Percentiles rank a stretch among this genome's conserved stretches.
phyloP scores from a whole-genome alignment of 768 basidiomycete genomes.

The Trichaptum fuscoviolaceum region DNA sequence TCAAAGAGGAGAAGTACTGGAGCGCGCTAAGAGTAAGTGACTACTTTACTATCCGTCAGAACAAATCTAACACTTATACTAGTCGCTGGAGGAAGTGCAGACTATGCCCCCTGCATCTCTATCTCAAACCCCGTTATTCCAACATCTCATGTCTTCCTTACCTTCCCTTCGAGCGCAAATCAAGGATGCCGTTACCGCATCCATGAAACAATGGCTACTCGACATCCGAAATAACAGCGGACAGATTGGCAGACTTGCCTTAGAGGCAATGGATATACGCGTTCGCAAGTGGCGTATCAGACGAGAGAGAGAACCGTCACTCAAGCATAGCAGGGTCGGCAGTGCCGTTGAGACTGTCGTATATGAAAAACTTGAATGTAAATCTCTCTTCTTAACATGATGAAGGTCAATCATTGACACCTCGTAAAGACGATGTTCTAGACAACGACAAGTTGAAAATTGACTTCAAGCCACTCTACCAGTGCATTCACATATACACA shows the following conservation, averaged over 20 bases:
- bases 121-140: constrained; percentile 89
- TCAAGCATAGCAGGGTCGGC: constrained; percentile 74
- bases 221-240: constrained; percentile 89
- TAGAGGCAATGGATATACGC: constrained; percentile 85
- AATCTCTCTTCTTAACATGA: constrained; percentile 25
- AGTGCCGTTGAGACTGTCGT: constrained; percentile 90
- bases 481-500: constrained; percentile 96
- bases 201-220: constrained; percentile 94
- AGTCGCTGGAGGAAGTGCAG: constrained; percentile 96
- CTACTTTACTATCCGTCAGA: constrained; percentile 17
- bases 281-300: constrained; percentile 77
- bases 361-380: constrained; percentile 92
- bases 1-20: constrained; percentile 92
- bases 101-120: constrained; percentile 84
- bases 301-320: constrained; percentile 78
- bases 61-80: constrained; percentile 20
- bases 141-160: constrained; percentile 84
- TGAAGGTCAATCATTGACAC: constrained; percentile 12
- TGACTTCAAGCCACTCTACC: constrained; percentile 92
- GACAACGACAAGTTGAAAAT: constrained; percentile 84
- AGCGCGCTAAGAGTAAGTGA: constrained; percentile 85
- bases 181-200: constrained; percentile 89
- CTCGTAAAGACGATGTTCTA: constrained; percentile 71
- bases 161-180: constrained; percentile 87
- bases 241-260: constrained; percentile 78